Conservation (phyloP, 192 early-diverging fungal species). For the Paraglomus brasilianum region DNA sequence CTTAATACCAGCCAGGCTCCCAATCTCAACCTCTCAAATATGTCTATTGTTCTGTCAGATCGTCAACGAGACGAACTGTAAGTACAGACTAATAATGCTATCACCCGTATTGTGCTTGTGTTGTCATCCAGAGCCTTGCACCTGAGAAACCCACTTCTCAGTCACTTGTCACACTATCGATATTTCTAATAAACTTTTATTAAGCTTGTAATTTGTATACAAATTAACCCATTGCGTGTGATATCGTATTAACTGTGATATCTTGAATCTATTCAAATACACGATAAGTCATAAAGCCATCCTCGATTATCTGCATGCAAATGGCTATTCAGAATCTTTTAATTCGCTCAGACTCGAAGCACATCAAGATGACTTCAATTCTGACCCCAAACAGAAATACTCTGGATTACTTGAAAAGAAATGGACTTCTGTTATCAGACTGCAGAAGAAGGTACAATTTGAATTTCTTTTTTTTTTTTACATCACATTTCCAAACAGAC, state of each 20-base stretch:
- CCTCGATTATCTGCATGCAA: slow-evolving; percentile 83
- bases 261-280: neutral
- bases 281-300: slow-evolving; percentile 67
- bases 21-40: too few relatives aligned
- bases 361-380: slow-evolving; percentile 65
- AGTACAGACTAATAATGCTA: slow-evolving; percentile 32
- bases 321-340: slow-evolving; percentile 56
- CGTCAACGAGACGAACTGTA: slow-evolving; percentile 77
- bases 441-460: slow-evolving; percentile 80
- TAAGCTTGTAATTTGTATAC: slow-evolving; percentile 24
- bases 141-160: too few relatives aligned
- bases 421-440: slow-evolving; percentile 91
- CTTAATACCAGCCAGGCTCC: too few relatives aligned
- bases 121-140: too few relatives aligned
- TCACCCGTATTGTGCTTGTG: neutral
- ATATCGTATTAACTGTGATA: neutral
- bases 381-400: slow-evolving; percentile 75
- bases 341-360: slow-evolving; percentile 72
- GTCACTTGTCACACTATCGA: neutral
- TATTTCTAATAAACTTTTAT: slow-evolving; percentile 24
- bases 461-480: slow-evolving; percentile 26
- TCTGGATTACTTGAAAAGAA: slow-evolving; percentile 85
- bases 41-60: slow-evolving; percentile 60
- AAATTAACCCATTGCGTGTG: neutral
- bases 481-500: neutral